Conservation (phyloP, 208 protist genomes). For the Leishmania arabica region DNA sequence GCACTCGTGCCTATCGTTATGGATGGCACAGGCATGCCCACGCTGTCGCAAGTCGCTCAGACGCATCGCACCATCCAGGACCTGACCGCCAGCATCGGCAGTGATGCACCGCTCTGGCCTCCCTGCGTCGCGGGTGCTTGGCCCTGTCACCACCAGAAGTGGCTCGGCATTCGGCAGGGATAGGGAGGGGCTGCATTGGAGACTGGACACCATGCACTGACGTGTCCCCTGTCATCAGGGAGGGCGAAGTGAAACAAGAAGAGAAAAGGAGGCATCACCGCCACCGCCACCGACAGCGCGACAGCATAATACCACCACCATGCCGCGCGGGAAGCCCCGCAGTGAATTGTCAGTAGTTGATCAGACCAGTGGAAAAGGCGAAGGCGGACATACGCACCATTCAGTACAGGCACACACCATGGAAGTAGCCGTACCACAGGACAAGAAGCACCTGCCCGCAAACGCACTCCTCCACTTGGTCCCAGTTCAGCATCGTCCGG, state of each 20-base stretch:
- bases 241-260: too few species aligned
- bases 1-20: neutral
- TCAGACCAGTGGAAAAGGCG: constrained; percentile 93
- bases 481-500: constrained; percentile 43
- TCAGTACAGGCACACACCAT: constrained; percentile 74
- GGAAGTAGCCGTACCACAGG: constrained; percentile 90
- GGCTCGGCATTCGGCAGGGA: too few species aligned
- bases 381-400: constrained; percentile 81
- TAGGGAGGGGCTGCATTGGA: constrained; percentile 1
- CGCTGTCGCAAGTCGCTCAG: neutral
- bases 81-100: too few species aligned
- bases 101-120: too few species aligned
- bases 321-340: constrained; percentile 25
- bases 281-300: constrained; percentile 76
- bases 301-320: constrained; percentile 53
- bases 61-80: neutral
- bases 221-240: constrained; percentile 55
- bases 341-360: constrained; percentile 91
- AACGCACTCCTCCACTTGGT: constrained; percentile 94
- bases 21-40: neutral
- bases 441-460: constrained; percentile 92
- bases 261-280: constrained; percentile 74
- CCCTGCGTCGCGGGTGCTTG: too few species aligned
- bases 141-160: too few species aligned
- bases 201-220: constrained; percentile 26